Evolutionary conservation across 169 alveolate species (phyloP).

Genomic region (Plasmodium chabaudi): DNA sequence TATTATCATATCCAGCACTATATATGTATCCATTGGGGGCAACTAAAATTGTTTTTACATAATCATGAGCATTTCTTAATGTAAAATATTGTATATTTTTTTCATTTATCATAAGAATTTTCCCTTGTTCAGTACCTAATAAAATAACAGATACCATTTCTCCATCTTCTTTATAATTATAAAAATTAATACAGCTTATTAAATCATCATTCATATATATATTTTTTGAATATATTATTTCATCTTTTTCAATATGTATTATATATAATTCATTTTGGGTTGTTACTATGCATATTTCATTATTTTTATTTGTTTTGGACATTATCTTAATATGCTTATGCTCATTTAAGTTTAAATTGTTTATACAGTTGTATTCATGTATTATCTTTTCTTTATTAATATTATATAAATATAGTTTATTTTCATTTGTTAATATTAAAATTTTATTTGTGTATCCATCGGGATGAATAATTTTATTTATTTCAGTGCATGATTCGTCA

Average conservation of each 20-base stretch:
- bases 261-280: slow-evolving; percentile 63
- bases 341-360: slow-evolving; percentile 29
- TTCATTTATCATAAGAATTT: slow-evolving; percentile 43
- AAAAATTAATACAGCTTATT: slow-evolving; percentile 39
- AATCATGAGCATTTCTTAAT: slow-evolving; percentile 36
- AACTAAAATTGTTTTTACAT: slow-evolving; percentile 59
- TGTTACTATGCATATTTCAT: slow-evolving; percentile 40
- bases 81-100: slow-evolving; percentile 50
- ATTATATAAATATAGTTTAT: slow-evolving; percentile 79
- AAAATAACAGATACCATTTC: slow-evolving; percentile 13
- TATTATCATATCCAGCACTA: slow-evolving; percentile 70
- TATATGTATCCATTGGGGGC: slow-evolving; percentile 61
- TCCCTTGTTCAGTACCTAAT: slow-evolving; percentile 51
- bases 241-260: slow-evolving; percentile 76
- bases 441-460: slow-evolving; percentile 81
- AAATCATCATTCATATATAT: slow-evolving; percentile 77
- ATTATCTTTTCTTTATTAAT: slow-evolving; percentile 78
- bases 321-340: slow-evolving; percentile 34
- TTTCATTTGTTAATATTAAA: slow-evolving; percentile 75
- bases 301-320: slow-evolving; percentile 17
- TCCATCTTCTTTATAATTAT: slow-evolving; percentile 19
- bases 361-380: slow-evolving; percentile 74
- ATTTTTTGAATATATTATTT: slow-evolving; percentile 77
- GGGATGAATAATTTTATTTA: slow-evolving; percentile 78
- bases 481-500: slow-evolving; percentile 45